phyloP scores from a whole-genome alignment of 75 land plant genomes.

The Pinus albicaulis region DNA sequence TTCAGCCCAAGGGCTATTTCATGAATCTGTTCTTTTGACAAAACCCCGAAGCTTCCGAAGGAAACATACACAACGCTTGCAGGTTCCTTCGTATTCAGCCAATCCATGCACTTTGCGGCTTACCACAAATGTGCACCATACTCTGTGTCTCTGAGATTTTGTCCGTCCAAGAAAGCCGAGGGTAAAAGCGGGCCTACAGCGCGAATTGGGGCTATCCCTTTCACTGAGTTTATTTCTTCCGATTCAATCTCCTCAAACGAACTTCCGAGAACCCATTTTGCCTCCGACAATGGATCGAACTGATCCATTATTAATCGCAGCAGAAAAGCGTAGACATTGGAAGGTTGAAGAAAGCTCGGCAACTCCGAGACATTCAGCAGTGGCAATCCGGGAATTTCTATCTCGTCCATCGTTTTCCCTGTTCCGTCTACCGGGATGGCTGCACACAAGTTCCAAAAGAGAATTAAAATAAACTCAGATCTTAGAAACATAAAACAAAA shows the following conservation, averaged over 20 bases:
- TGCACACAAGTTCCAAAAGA: no score
- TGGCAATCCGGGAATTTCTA: slow-evolving; percentile 42
- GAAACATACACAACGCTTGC: slow-evolving; percentile 17
- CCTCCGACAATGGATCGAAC: slow-evolving; percentile 22
- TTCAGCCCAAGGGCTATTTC: slow-evolving; percentile 23
- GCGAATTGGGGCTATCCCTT: slow-evolving; percentile 12
- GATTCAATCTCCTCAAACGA: slow-evolving; percentile 59
- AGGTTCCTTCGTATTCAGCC: slow-evolving; percentile 15
- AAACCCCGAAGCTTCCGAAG: slow-evolving; percentile 22
- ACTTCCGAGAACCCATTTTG: slow-evolving; percentile 45
- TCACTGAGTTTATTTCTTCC: slow-evolving; percentile 28
- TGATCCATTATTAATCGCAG: neutral
- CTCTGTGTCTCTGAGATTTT: neutral
- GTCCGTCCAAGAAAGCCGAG: neutral
- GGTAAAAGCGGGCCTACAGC: slow-evolving; percentile 62
- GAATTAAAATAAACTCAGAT: no score
- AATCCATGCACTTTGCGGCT: neutral
- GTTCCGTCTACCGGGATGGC: neutral
- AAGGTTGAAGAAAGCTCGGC: slow-evolving; percentile 48
- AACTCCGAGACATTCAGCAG: slow-evolving; percentile 39
- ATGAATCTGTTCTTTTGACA: slow-evolving; percentile 11
- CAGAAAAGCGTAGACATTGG: slow-evolving; percentile 26
- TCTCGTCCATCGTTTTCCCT: neutral
- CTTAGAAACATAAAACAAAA: no score
- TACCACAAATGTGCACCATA: slow-evolving; percentile 20